Evolutionary conservation across 139 green algal genomes (phyloP).

Genomic region (Desmodesmus armatus): DNA sequence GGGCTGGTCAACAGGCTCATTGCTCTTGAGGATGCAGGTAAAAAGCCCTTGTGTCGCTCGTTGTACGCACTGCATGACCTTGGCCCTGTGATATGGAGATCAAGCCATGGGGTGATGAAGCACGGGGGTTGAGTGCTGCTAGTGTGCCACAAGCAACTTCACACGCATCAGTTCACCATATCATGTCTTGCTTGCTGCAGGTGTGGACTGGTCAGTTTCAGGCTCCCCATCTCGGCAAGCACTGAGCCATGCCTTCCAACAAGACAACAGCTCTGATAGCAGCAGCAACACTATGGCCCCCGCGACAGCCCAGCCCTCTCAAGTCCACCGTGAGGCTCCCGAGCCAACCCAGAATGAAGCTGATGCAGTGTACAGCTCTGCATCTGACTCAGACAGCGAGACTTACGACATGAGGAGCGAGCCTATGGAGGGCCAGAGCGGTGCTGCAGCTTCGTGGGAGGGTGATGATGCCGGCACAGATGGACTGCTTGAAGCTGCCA

Average conservation of each 20-base stretch:
- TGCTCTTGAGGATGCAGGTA: constrained; percentile 44
- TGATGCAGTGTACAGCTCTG: background rate
- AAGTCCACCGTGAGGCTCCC: background rate
- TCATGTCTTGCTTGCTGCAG: background rate
- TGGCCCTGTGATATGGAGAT: background rate
- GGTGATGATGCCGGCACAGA: background rate
- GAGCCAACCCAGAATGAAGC: background rate
- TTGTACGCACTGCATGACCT: background rate
- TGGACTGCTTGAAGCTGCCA: background rate
- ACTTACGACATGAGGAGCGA: background rate
- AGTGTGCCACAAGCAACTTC: background rate
- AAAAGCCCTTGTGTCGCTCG: background rate
- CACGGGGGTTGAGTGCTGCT: background rate
- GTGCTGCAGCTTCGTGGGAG: background rate
- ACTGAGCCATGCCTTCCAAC: background rate
- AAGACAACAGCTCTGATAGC: background rate
- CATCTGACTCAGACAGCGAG: background rate
- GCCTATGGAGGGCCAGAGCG: background rate
- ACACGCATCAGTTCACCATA: background rate
- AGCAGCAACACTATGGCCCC: background rate
- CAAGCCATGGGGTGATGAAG: background rate
- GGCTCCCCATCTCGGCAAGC: background rate
- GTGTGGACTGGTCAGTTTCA: constrained; percentile 5
- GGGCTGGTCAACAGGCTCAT: constrained; percentile 50
- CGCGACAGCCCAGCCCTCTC: background rate